Evolutionary conservation across 108 stramenopile genomes (phyloP).

Genomic region (Epithemia pelagica): DNA sequence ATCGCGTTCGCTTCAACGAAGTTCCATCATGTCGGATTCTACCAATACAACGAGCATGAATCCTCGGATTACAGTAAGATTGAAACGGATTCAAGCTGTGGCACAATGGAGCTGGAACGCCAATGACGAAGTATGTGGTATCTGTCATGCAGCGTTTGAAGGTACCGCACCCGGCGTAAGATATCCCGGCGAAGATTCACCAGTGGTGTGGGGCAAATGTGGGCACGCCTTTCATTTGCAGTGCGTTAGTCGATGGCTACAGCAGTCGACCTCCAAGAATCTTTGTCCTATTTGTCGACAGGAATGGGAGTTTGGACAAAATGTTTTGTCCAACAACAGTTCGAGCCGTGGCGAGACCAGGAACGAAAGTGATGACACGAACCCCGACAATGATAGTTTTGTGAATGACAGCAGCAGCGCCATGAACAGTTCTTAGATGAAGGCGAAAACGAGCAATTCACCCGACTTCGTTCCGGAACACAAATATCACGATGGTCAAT

Average conservation of each 20-base stretch:
- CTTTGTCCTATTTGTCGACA: conserved; percentile 79
- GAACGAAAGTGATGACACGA: not conserved
- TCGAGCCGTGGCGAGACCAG: not conserved
- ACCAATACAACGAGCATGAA: not conserved
- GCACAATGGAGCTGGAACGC: conserved; percentile 68
- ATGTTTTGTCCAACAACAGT: conserved; percentile 1
- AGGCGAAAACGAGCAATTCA: too few relatives aligned
- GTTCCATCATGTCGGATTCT: too few relatives aligned
- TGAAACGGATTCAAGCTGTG: conserved; percentile 74
- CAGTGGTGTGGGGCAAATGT: conserved; percentile 85
- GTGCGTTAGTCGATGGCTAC: conserved; percentile 75
- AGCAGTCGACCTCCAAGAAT: conserved; percentile 18
- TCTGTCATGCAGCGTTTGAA: conserved; percentile 89
- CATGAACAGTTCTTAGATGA: not conserved
- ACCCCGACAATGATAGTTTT: not conserved
- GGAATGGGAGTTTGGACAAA: conserved; percentile 83
- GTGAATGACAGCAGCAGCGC: not conserved
- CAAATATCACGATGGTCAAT: too few relatives aligned
- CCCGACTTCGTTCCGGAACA: too few relatives aligned
- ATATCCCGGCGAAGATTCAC: conserved; percentile 88
- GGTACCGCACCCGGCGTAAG: conserved; percentile 78
- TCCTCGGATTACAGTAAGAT: conserved; percentile 31
- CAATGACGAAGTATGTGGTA: conserved; percentile 80
- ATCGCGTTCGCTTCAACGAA: too few relatives aligned
- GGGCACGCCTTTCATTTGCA: conserved; percentile 87